Evolutionary conservation across 2,329 filamentous ascomycete species (phyloP), one percentile per base, ranked within the genome.

Genomic region (Pseudogymnoascus sp.): DNA sequence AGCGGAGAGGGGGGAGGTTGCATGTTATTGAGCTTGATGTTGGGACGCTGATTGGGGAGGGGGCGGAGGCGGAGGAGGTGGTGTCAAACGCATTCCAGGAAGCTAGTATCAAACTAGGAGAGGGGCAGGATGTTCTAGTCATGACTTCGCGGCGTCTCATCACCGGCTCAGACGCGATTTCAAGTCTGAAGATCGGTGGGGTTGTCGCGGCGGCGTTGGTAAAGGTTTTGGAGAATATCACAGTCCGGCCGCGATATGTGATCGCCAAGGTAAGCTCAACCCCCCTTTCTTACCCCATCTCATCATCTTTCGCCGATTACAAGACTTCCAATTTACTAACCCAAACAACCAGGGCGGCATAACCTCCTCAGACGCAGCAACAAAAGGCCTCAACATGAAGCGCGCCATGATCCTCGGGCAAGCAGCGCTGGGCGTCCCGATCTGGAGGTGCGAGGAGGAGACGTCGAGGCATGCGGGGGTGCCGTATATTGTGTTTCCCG

Each of bases 121-220:
- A 73, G 1, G 81, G 82, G 0, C 75, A 78, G 38, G 83, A 86
- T 60, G 81, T 84, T 0, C 73, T 86, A 0, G 73, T 86, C 36
- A 86, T 86, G 83, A 86, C 84, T 0, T 84, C 81, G 38, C 76
- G 84, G 0, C 77, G 79, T 37, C 72, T 86, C 0, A 75, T 86
- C 14, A 77, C 73, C 0, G 81, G 80, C 0, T 70, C 70, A 0
- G 81, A 85, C 65, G 81, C 80, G 36, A 71, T 77, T 1, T 78
- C 78, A 12, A 83, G 79, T 50, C 70, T 86, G 10, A 76, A 80
- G n/a, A 84, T 86, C 62, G 82, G 83, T 0, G 76, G 78, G 0
- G 76, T 75, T 0, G 78, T 86, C 8, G 83, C 83, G 0, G 73
- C 75, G 6, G 77, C 79, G 0, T 71, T 86, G 18, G 83, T 85